Conservation (phyloP, 1,139 yeast genomes). For the Sugiyamaella xylanicola region DNA sequence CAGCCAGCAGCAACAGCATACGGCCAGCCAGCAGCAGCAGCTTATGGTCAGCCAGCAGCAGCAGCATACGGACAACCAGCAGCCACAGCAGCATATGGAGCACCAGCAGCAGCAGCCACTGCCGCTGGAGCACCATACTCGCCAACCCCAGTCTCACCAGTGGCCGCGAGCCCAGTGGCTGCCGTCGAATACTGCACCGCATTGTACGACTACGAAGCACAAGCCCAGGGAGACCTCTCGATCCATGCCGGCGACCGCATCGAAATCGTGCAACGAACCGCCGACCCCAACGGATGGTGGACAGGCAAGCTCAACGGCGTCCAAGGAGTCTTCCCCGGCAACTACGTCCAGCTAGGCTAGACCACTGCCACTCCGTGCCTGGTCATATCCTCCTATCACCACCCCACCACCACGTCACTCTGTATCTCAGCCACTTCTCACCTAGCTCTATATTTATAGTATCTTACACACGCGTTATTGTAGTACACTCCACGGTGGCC, state of each 20-base stretch:
- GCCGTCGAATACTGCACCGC: conserved; percentile 65
- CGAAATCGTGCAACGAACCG: conserved; percentile 76
- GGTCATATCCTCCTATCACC: neutral
- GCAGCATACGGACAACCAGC: conserved; percentile 27
- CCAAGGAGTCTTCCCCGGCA: conserved; percentile 93
- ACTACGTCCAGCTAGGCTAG: conserved; percentile 72
- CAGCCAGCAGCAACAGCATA: conserved; percentile 23
- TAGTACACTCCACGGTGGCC: no score
- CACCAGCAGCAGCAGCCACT: conserved; percentile 41
- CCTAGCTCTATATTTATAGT: neutral
- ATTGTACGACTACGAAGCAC: conserved; percentile 73
- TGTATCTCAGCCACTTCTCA: neutral
- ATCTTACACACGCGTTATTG: no score
- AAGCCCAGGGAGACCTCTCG: conserved; percentile 85
- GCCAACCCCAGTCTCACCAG: conserved; percentile 33
- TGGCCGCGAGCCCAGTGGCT: conserved; percentile 46
- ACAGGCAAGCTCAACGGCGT: conserved; percentile 86
- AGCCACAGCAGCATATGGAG: conserved; percentile 42
- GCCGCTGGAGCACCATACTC: conserved; percentile 31
- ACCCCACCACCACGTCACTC: neutral
- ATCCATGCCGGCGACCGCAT: conserved; percentile 88
- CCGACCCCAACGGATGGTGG: conserved; percentile 97
- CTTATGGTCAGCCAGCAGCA: conserved; percentile 37
- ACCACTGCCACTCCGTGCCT: neutral
- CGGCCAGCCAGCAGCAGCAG: conserved; percentile 36